Base-by-base conservation (phyloP, 768 basidiomycete genomes). In the Kwoniella botswanensis region DNA sequence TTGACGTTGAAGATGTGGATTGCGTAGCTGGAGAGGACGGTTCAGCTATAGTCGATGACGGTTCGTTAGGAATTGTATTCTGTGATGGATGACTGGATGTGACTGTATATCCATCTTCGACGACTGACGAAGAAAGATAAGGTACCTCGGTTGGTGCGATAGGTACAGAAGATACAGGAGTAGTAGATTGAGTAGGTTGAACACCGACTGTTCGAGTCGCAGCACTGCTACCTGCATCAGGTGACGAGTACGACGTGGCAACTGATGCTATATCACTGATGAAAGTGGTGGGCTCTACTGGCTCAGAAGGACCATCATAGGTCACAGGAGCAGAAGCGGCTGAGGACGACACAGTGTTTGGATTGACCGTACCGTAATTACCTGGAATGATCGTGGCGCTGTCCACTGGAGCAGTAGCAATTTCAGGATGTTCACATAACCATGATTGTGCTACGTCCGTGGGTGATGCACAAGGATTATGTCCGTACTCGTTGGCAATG, bases 311-410 rank as follows among this genome's bases (percentile, higher is more conserved):
- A n/a, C 11, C 54, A 11, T 1, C 54, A n/a, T 55, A 1, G 11
- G 2, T 3, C 15, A 0, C 54, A 12, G 54, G 2, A 1, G 21
- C 54, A 24, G 54, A 1, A 21, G 59, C n/a, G 7, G 59, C 1
- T 13, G n/a, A 35, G 4, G 59, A 41, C 0, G 6, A 9, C 0
- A 46, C 59, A n/a, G 59, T 61, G 2, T 17, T 1, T 42, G 59
- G 42, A 61, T 61, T 44, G 22, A 61, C 42, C 1, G 59, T 61
- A 43, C 59, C 59, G 59, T 42, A 61, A 46, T 61, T 43, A 4
- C 41, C 59, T n/a, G 11, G 24, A 26, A 58, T 61, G 42, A 44
- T 4, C 18, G 59, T 44, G 0, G 59, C 18, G 10, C 43, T 17
- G 21, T 61, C 59, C 13, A 41, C 24, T 11, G 59, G 18, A 4